A percentile compares a stretch with the other conserved stretches of the same genome.
These are phyloP conservation scores for Panaeolus cyanescens DNA, from an alignment of 768 basidiomycete genomes.

Conservation along the genomic window DNA sequence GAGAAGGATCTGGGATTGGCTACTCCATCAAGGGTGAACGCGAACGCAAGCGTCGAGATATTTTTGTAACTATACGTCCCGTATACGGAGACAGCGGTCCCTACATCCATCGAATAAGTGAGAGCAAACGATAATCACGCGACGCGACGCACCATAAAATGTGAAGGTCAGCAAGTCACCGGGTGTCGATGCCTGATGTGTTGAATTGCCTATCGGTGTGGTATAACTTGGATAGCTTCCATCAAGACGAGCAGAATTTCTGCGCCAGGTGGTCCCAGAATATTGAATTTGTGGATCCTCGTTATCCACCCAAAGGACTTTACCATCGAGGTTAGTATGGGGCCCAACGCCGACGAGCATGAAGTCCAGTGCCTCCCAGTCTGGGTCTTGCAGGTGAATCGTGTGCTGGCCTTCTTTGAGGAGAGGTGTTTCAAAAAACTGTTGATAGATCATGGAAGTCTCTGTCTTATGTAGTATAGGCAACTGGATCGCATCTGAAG, in stretches of 20 bases:
- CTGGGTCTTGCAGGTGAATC: not conserved
- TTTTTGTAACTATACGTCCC: not conserved
- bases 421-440: not conserved
- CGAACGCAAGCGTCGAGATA: not conserved
- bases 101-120: not conserved
- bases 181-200: not conserved
- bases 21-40: not conserved
- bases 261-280: constrained; percentile 10
- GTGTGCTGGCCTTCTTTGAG: not conserved
- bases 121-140: no score
- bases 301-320: constrained; percentile 14
- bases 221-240: not conserved
- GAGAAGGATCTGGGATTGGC: not conserved
- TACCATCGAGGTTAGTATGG: constrained; percentile 12
- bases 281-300: constrained; percentile 13
- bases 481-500: not conserved
- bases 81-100: not conserved
- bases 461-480: not conserved
- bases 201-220: not conserved
- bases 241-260: not conserved
- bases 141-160: not conserved
- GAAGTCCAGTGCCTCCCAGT: constrained; percentile 12
- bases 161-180: not conserved
- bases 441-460: not conserved
- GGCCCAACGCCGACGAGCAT: constrained; percentile 13